Evolutionary conservation across 495 filamentous ascomycete genomes (phyloP).

Genomic region (Talaromyces nanjingensis): DNA sequence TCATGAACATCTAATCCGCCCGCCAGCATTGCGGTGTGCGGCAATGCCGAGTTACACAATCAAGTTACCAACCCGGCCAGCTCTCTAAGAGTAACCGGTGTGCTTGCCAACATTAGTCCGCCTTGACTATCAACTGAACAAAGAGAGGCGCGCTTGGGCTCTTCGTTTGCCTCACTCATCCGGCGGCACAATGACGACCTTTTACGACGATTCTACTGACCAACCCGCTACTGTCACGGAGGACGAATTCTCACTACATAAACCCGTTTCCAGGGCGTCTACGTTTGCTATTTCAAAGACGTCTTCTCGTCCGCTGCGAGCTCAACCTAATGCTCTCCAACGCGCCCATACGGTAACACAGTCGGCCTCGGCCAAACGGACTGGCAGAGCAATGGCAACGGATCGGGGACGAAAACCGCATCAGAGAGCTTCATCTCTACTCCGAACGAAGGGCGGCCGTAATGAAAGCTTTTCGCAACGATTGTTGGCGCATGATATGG

Average conservation of each 20-base stretch:
- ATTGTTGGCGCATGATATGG: conserved; percentile 30
- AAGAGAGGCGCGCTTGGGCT: not conserved
- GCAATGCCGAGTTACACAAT: conserved; percentile 8
- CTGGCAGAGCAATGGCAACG: conserved; percentile 26
- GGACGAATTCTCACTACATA: not conserved
- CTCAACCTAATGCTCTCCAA: conserved; percentile 22
- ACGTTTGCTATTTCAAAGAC: conserved; percentile 1
- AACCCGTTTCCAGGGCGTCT: conserved; percentile 1
- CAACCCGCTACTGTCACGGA: not conserved
- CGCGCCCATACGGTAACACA: conserved; percentile 40
- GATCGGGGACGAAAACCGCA: conserved; percentile 23
- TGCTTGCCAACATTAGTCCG: not conserved
- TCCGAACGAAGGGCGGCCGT: conserved; percentile 40
- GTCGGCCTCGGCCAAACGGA: conserved; percentile 18
- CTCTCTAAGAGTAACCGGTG: not conserved
- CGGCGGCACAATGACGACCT: not conserved
- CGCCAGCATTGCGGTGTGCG: conserved; percentile 6
- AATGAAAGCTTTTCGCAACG: conserved; percentile 39
- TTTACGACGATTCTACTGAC: not conserved
- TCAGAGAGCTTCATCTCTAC: conserved; percentile 20
- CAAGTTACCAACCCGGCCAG: not conserved
- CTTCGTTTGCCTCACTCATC: not conserved
- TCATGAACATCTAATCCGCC: not conserved
- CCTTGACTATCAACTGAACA: not conserved
- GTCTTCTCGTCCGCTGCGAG: conserved; percentile 2